These are phyloP conservation scores for Cladosporium sp. DNA, from an alignment of 2,329 filamentous ascomycete genomes.

Conservation along the genomic window DNA sequence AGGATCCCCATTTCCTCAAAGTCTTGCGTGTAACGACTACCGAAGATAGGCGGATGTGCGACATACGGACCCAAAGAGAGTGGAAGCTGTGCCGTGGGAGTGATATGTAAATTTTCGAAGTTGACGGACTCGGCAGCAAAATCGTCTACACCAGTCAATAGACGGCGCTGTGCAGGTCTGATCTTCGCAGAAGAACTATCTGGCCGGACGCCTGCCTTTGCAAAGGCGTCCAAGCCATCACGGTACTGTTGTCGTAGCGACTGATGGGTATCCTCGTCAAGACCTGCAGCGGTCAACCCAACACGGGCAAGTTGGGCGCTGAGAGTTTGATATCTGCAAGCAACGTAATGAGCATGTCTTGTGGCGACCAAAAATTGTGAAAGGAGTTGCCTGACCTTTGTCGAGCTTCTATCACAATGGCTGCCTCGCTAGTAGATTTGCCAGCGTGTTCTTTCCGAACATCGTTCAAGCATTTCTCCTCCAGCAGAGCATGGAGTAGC, in stretches of 20 bases:
- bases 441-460: slow-evolving; percentile 30
- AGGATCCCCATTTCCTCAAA: slow-evolving; percentile 53
- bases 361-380: background rate
- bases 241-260: slow-evolving; percentile 34
- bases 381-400: background rate
- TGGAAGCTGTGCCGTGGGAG: background rate
- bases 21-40: slow-evolving; percentile 46
- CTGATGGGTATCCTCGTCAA: slow-evolving; percentile 33
- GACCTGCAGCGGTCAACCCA: slow-evolving; percentile 34
- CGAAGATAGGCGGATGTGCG: slow-evolving; percentile 2
- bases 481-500: slow-evolving; percentile 43
- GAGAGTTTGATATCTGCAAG: slow-evolving; percentile 36
- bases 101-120: background rate
- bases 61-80: slow-evolving; percentile 1
- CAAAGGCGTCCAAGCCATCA: slow-evolving; percentile 34
- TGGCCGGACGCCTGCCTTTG: background rate
- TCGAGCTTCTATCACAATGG: slow-evolving; percentile 2
- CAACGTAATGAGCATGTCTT: slow-evolving; percentile 14
- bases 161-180: background rate
- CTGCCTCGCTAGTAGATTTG: background rate
- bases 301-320: slow-evolving; percentile 33
- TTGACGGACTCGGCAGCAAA: background rate
- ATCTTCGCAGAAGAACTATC: background rate
- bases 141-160: background rate
- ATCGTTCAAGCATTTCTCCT: slow-evolving; percentile 40